Percentiles rank a stretch among this genome's conserved stretches.
phyloP scores from a whole-genome alignment of 495 filamentous ascomycete species.

The Penicillium maclennaniae region DNA sequence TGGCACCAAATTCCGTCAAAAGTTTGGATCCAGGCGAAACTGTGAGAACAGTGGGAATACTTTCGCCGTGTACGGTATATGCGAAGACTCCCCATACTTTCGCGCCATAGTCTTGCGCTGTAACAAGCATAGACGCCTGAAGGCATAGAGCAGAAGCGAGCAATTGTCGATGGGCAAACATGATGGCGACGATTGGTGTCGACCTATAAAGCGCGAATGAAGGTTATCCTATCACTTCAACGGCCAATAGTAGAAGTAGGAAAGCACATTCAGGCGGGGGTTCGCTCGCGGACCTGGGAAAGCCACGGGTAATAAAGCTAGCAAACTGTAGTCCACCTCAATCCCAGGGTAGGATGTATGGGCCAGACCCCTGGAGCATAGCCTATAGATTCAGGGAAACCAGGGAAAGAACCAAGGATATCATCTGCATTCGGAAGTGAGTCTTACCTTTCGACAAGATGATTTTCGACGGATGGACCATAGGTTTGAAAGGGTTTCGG shows the following conservation, averaged over 20 bases:
- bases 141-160: constrained; percentile 13
- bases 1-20: constrained; percentile 67
- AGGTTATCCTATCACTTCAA: neutral
- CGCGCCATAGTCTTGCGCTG: constrained; percentile 38
- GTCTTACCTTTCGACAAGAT: neutral
- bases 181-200: constrained; percentile 2
- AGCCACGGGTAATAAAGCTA: constrained; percentile 3
- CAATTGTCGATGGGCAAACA: constrained; percentile 11
- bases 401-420: constrained; percentile 4
- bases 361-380: constrained; percentile 16
- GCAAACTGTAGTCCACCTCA: neutral
- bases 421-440: constrained; percentile 15
- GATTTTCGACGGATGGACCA: constrained; percentile 1
- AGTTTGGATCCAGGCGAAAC: constrained; percentile 32
- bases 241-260: neutral
- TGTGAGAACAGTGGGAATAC: constrained; percentile 54
- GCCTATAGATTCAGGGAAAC: constrained; percentile 5
- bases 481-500: constrained; percentile 10
- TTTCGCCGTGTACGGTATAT: constrained; percentile 71
- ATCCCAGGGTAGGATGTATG: constrained; percentile 3
- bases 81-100: constrained; percentile 66
- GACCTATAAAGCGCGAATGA: neutral
- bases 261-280: neutral
- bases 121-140: constrained; percentile 9
- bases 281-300: neutral